These are phyloP conservation scores for Trametes punicea DNA, from an alignment of 768 basidiomycete genomes.

Conservation along the genomic window DNA sequence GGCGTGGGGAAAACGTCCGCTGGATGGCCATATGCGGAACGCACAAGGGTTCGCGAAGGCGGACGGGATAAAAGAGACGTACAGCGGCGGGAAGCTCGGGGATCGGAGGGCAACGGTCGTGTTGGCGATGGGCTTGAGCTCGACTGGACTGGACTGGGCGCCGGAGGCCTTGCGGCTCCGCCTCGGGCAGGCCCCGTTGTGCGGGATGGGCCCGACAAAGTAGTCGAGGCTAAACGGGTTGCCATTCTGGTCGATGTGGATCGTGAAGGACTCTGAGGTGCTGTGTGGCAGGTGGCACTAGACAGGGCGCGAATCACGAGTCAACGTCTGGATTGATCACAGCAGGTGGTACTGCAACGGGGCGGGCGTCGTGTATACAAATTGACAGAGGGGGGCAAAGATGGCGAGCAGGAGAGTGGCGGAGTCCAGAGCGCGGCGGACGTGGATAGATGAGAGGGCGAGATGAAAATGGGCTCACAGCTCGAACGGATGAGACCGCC, in stretches of 20 bases:
- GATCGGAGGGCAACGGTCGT: slow-evolving; percentile 48
- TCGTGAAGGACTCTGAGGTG: slow-evolving; percentile 51
- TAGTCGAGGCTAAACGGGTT: slow-evolving; percentile 69
- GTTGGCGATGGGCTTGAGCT: slow-evolving; percentile 41
- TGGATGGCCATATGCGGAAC: background rate
- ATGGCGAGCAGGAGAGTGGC: background rate
- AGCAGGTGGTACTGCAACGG: background rate
- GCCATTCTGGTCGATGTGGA: slow-evolving; percentile 47
- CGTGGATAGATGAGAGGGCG: background rate
- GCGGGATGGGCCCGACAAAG: slow-evolving; percentile 65
- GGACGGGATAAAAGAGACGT: slow-evolving; percentile 25
- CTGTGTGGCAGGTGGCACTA: slow-evolving; percentile 67
- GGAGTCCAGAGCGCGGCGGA: slow-evolving; percentile 2
- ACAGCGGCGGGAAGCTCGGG: slow-evolving; percentile 57
- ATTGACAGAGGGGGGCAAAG: background rate
- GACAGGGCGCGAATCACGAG: slow-evolving; percentile 2
- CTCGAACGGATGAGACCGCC: slow-evolving; percentile 60
- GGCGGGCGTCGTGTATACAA: background rate
- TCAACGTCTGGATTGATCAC: slow-evolving; percentile 4
- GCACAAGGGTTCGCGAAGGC: background rate
- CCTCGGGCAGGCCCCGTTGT: slow-evolving; percentile 59
- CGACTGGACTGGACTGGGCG: slow-evolving; percentile 15
- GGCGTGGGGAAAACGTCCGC: background rate
- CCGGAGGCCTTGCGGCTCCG: slow-evolving; percentile 8
- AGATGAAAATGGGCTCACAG: slow-evolving; percentile 37